Evolutionary conservation across 495 filamentous ascomycete genomes (phyloP).

Genomic region (Stereocaulon alpinum): DNA sequence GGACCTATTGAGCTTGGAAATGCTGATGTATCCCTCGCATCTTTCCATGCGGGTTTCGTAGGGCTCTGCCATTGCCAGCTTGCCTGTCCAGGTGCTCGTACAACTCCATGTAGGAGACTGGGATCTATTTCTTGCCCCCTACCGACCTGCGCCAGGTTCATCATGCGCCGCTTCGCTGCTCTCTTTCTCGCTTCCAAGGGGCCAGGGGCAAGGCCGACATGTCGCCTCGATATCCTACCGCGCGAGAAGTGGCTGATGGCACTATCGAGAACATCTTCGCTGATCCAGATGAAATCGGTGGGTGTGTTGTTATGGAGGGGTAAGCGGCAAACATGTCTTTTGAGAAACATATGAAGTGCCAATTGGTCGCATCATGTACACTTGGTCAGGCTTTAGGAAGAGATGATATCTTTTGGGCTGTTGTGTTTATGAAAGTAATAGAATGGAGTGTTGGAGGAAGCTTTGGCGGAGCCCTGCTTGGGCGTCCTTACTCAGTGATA

Average conservation of each 20-base stretch:
- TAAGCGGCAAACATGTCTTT: constrained; percentile 16
- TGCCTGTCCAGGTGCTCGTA: constrained; percentile 2
- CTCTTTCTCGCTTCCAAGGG: constrained; percentile 49
- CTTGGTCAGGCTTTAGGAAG: not conserved
- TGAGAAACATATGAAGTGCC: constrained; percentile 12
- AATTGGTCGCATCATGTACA: constrained; percentile 5
- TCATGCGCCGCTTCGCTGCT: constrained; percentile 40
- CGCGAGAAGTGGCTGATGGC: constrained; percentile 40
- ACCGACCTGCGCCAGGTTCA: constrained; percentile 33
- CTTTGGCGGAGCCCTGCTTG: not conserved
- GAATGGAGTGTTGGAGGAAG: not conserved
- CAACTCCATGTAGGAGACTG: constrained; percentile 22
- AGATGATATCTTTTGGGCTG: not conserved
- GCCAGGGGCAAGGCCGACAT: constrained; percentile 47
- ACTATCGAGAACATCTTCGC: constrained; percentile 41
- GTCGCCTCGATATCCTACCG: constrained; percentile 30
- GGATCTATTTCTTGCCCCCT: constrained; percentile 21
- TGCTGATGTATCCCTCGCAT: not conserved
- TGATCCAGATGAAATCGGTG: constrained; percentile 42
- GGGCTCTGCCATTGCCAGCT: constrained; percentile 20
- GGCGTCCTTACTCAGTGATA: too few relatives aligned
- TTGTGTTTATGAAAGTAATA: not conserved
- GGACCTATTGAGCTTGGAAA: not conserved
- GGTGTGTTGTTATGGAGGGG: not conserved
- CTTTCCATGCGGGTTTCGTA: not conserved